Percentiles rank a stretch among this genome's conserved stretches.
Conservation (phyloP, 108 stramenopile genomes). For the Cylindrotheca fusiformis region DNA sequence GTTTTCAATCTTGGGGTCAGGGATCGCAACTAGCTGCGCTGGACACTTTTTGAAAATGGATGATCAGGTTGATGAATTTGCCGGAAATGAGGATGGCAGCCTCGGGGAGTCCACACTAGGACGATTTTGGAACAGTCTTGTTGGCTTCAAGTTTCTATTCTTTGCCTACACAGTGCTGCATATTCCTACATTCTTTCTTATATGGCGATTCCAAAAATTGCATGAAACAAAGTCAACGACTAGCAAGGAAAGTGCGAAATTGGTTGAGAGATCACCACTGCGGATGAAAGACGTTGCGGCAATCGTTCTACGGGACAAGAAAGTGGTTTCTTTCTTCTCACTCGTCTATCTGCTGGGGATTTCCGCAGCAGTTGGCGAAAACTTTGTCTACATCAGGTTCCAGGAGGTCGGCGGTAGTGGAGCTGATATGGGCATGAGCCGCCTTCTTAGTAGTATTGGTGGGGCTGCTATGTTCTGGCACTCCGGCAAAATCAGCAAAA, state of each 20-base stretch:
- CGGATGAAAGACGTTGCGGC: slow-evolving; percentile 3
- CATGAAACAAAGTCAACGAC: slow-evolving; percentile 13
- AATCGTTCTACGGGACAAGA: not conserved
- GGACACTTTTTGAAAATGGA: slow-evolving; percentile 26
- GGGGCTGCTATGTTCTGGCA: slow-evolving; percentile 88
- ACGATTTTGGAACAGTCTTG: slow-evolving; percentile 28
- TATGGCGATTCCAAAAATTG: slow-evolving; percentile 43
- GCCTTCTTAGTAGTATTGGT: slow-evolving; percentile 76
- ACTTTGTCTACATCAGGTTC: slow-evolving; percentile 92
- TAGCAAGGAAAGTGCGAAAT: not conserved
- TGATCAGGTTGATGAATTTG: not conserved
- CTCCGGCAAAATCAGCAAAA: slow-evolving; percentile 65
- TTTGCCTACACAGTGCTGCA: slow-evolving; percentile 54
- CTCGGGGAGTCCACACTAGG: not conserved
- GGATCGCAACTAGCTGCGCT: slow-evolving; percentile 72
- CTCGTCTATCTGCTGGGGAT: slow-evolving; percentile 80
- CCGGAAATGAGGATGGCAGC: not conserved
- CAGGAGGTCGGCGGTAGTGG: slow-evolving; percentile 87
- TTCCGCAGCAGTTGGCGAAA: slow-evolving; percentile 88
- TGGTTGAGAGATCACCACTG: not conserved
- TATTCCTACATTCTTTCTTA: slow-evolving; percentile 56
- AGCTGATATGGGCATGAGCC: slow-evolving; percentile 77
- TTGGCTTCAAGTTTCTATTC: slow-evolving; percentile 65
- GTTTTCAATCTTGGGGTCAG: slow-evolving; percentile 94
- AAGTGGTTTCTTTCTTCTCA: slow-evolving; percentile 67